A percentile compares a stretch with the other conserved stretches of the same genome.
Evolutionary conservation across 2,329 filamentous ascomycete species (phyloP).

Genomic region (Pseudogymnoascus sp.): DNA sequence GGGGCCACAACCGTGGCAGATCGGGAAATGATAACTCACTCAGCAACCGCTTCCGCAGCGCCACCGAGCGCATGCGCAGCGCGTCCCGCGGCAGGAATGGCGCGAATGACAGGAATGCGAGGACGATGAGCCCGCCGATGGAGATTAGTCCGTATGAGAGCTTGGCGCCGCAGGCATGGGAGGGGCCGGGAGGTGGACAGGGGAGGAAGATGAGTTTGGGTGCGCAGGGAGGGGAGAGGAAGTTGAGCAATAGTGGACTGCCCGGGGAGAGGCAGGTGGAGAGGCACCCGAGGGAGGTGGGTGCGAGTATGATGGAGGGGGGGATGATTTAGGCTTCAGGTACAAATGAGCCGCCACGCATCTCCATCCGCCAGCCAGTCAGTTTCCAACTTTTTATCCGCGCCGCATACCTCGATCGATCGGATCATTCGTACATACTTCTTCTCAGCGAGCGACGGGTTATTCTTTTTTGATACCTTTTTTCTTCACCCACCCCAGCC

Average conservation of each 20-base stretch:
- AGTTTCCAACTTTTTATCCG: background rate
- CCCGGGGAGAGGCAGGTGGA: constrained; percentile 22
- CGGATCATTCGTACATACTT: background rate
- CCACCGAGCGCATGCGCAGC: constrained; percentile 52
- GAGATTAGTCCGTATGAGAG: constrained; percentile 25
- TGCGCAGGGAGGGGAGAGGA: constrained; percentile 10
- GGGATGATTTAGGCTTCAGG: constrained; percentile 24
- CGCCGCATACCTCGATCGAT: background rate
- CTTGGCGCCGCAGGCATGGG: constrained; percentile 18
- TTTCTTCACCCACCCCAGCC: background rate
- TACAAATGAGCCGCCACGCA: background rate
- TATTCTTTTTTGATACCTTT: background rate
- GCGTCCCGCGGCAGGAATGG: constrained; percentile 46
- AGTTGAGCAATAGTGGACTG: background rate
- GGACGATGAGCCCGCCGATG: constrained; percentile 17
- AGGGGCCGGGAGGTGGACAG: constrained; percentile 9
- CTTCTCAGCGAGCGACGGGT: background rate
- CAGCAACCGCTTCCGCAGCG: constrained; percentile 46
- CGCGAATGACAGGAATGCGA: constrained; percentile 21
- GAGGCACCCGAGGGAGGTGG: constrained; percentile 26
- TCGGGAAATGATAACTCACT: constrained; percentile 46
- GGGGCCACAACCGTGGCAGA: constrained; percentile 46
- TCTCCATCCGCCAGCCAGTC: background rate
- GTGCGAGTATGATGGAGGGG: constrained; percentile 26
- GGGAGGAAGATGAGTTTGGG: constrained; percentile 6